Evolutionary conservation across 345 rosid species (phyloP), one percentile per base, ranked within the genome.

Genomic region (Melastoma malabathricum): DNA sequence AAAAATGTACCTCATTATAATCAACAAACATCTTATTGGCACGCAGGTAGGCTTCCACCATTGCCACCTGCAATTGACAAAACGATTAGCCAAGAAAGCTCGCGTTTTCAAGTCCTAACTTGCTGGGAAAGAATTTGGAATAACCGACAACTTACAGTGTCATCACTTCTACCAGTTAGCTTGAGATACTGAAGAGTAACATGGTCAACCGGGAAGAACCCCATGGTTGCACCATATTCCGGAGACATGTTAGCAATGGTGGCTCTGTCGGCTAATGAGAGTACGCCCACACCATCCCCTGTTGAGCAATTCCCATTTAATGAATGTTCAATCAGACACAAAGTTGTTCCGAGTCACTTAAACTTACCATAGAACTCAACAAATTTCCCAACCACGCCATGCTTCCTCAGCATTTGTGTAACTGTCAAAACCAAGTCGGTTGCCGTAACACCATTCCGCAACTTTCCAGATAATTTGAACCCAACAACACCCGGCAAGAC

Each of bases 181-280:
- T 80, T 88, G 46, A 92, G 90, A 72, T 88, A 92, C 57, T 92
- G 88, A 53, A 92, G 62, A 22, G 99, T 82, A 63, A 85, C 97
- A 73, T 81, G 94, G 75, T 92, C 99, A 5, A 92, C 99, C 16
- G 97, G 99, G 84, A 92, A 92, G 71, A 92, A 92, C 18, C 99
- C 99, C 99, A 92, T 92, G 68, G 99, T 92, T 65, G 99, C 97
- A 76, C 99, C 99, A 61, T 92, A 92, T 74, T 92, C 99, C 1
- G 99, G 99, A 57, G 99, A 84, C 99, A 92, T 92, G 56, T 92
- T 92, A 47, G 99, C 99, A 59, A 88, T 92, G 18, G 99, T 92
- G 13, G 99, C 99, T 66, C 99, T 80, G 74, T 92, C 99, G 58
- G 99, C 99, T 50, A 92, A 72, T 51, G 99, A 84, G 8, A 92